Base-by-base conservation (phyloP, 805 yeast species). In the Maudiozyma saulgeensis region DNA sequence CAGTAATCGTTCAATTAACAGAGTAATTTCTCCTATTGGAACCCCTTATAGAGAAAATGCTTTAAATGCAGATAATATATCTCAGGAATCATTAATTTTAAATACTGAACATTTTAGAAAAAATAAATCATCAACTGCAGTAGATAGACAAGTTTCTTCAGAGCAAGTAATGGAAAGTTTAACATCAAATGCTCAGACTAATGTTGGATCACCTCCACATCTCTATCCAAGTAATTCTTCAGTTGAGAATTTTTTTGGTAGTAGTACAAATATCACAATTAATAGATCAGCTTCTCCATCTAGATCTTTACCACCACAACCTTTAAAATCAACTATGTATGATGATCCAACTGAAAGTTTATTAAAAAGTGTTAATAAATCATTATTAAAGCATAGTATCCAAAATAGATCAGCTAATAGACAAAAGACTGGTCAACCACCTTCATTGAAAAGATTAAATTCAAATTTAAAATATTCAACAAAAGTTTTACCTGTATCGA, bases 171-270 rank as follows among this genome's bases (percentile, higher is more conserved):
- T 65, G 63, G 59, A 60, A 23, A 61, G 56, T 45, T 51, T 65
- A 53, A 65, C 68, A 9, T 69, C 74, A 13, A 64, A 67, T 49
- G 66, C 62, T 28, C 44, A 8, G n/a, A 55, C 61, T 51, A 25
- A 52, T 48, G 40, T 52, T 54, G 25, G 21, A 2, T 19, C 42
- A 13, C 38, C 38, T n/a, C 18, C 38, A 11, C 8, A 35, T n/a
- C 38, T n/a, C 9, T 35, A 49, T 48, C 56, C 45, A 31, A 12
- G 52, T 28, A 56, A 56, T 23, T 61, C 67, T 13, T 72, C 82
- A 1, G 78, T 76, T 1, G 79, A 78, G 53, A 80, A 77, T 45
- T 77, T 78, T 57, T 79, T 80, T 58, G 49, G 44, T 48, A 21
- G 23, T 7, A 15, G n/a, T 35, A 35, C 16, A 15, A 35, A 26